A percentile compares a stretch with the other conserved stretches of the same genome.
phyloP scores from a whole-genome alignment of 2,329 filamentous ascomycete species.

The Sarocladium oryzae region DNA sequence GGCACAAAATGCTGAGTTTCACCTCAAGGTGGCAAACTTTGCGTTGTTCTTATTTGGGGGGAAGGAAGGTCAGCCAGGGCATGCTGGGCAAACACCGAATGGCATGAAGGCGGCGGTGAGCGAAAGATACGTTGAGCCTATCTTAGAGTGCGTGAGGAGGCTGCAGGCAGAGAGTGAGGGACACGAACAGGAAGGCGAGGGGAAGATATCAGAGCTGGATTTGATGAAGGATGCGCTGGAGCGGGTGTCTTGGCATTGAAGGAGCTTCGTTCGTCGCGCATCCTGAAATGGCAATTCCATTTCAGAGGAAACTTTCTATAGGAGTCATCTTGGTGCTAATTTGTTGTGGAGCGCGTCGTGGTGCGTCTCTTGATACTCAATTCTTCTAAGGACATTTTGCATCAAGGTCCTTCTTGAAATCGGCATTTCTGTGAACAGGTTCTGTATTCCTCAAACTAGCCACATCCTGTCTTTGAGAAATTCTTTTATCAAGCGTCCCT shows the following conservation, averaged over 20 bases:
- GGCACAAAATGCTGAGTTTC: constrained; percentile 44
- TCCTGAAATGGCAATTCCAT: no score
- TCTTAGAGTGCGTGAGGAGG: constrained; percentile 7
- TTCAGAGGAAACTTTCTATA: no score
- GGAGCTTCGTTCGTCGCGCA: no score
- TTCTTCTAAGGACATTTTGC: no score
- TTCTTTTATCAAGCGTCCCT: no score
- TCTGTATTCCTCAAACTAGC: no score
- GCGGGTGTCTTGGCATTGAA: constrained; percentile 1
- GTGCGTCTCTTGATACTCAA: no score
- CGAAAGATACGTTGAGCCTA: constrained; percentile 5
- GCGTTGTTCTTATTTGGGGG: constrained; percentile 48
- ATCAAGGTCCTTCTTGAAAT: no score
- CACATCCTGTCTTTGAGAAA: no score
- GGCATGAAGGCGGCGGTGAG: constrained; percentile 6
- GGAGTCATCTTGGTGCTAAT: no score
- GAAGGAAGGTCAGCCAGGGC: constrained; percentile 16
- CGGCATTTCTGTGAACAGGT: no score
- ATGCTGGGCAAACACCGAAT: neutral
- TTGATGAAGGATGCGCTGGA: constrained; percentile 3
- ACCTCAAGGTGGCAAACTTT: constrained; percentile 57
- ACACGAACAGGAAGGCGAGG: neutral
- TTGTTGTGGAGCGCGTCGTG: no score
- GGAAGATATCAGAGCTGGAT: neutral
- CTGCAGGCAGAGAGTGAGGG: constrained; percentile 2